Conservation (phyloP, 495 filamentous ascomycete species). For the Emericellopsis terricola region DNA sequence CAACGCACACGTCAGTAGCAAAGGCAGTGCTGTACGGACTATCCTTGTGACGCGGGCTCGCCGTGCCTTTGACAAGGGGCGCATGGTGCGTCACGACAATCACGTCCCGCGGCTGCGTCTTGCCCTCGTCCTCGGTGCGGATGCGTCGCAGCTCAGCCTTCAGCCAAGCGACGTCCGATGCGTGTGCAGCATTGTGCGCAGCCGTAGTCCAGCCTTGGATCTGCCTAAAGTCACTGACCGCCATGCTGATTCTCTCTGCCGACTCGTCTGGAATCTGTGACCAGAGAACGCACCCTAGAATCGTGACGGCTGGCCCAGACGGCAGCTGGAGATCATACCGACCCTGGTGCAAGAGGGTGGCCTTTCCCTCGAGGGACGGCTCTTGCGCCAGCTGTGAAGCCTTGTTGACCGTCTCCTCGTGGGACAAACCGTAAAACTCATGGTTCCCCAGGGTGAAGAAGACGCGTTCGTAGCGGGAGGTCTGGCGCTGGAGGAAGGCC, state of each 20-base stretch:
- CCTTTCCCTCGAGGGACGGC: conserved; percentile 18
- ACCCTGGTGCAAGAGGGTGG: conserved; percentile 25
- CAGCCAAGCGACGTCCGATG: conserved; percentile 28
- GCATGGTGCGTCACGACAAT: conserved; percentile 38
- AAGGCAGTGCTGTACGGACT: conserved; percentile 29
- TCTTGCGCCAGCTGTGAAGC: conserved; percentile 28
- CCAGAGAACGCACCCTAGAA: conserved; percentile 41
- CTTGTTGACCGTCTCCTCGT: conserved; percentile 17
- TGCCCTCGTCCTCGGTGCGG: conserved; percentile 4
- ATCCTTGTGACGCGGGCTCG: conserved; percentile 20
- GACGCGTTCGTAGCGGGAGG: conserved; percentile 21
- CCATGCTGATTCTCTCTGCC: conserved; percentile 17
- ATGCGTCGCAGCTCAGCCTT: conserved; percentile 14
- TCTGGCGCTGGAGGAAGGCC: conserved; percentile 29
- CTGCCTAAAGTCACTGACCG: conserved; percentile 30
- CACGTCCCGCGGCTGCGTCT: conserved; percentile 12
- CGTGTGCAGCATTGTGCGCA: conserved; percentile 26
- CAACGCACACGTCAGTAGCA: conserved; percentile 27
- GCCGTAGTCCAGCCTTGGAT: conserved; percentile 31
- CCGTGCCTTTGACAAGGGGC: conserved; percentile 22
- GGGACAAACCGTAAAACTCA: conserved; percentile 33
- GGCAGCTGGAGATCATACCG: background rate
- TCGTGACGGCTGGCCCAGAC: conserved; percentile 22
- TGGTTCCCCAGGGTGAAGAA: conserved; percentile 41
- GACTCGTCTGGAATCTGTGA: conserved; percentile 24